Evolutionary conservation across 2,329 filamentous ascomycete genomes (phyloP), one percentile per base, ranked within the genome.

Genomic region (Colletotrichum sidae): DNA sequence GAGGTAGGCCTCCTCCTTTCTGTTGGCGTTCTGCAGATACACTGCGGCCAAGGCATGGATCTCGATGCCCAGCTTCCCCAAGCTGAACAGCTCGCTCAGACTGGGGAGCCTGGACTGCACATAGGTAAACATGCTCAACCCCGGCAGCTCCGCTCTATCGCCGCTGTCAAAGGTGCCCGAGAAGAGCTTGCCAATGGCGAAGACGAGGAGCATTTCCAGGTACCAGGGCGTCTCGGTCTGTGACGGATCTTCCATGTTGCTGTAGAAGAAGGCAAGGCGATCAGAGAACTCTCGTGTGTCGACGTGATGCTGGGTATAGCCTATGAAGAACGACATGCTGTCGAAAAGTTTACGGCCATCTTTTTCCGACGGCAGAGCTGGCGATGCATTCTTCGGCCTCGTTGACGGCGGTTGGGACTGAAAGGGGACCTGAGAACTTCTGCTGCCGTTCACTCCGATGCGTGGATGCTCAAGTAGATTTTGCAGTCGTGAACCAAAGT

Each of bases 291-390:
- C 55, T 25, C 71, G 65, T 2, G 70, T 70, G 17, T 71, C 70
- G 50, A 72, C 68, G 12, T 71, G 71, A 42, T 70, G 70, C 49
- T 70, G 70, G 25, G 70, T 71, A 37, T 72, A 68, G 9, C 67
- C 70, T 38, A 72, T 67, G 52, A 72, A 69, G 37, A 70, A 42
- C 41, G 70, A 70, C 50, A 67, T 71, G 25, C 67, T 68, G 34
- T 67, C 68, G 42, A 69, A 65, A 13, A 72, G 53, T 15, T 60
- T 67, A 10, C 67, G 67, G 11, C 64, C 68, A 4, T 69, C 68
- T 13, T 64, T 55, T 15, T 70, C 68, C 1, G 65, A 68, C 6
- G 68, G 67, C 1, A 70, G 51, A 2, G 47, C 6, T 2, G 59
- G 67, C 11, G 42, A 60, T 34, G 41, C 44, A 9, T 58, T 61